Conservation (phyloP, 805 yeast genomes). For the Candida tibetensis region DNA sequence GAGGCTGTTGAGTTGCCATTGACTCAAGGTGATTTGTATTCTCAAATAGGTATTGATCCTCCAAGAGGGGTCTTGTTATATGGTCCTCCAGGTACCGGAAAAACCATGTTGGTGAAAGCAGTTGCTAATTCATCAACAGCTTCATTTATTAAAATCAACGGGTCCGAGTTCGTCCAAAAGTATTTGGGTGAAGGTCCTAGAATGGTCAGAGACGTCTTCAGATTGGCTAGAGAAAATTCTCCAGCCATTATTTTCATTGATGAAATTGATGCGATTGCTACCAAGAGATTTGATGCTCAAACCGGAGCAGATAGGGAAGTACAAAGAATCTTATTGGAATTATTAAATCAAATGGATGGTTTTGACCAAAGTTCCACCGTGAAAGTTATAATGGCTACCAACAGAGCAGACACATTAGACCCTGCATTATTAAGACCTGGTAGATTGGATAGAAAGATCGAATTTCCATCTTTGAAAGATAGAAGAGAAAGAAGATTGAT, state of each 20-base stretch:
- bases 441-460: constrained; percentile 95
- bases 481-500: constrained; percentile 97
- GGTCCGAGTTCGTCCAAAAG: constrained; percentile 97
- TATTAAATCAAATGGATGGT: constrained; percentile 98
- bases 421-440: constrained; percentile 99
- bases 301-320: constrained; percentile 99
- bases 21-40: constrained; percentile 91
- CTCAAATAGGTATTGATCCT: constrained; percentile 98
- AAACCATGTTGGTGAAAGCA: constrained; percentile 98
- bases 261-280: constrained; percentile 98
- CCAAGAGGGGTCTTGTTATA: constrained; percentile 96
- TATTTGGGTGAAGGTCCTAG: constrained; percentile 99
- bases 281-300: constrained; percentile 98
- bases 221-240: constrained; percentile 95
- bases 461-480: constrained; percentile 93
- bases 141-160: constrained; percentile 92
- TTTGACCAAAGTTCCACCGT: constrained; percentile 94
- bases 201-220: constrained; percentile 97
- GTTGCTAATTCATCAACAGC: constrained; percentile 97
- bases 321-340: constrained; percentile 93
- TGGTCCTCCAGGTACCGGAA: constrained; percentile 99
- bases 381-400: constrained; percentile 98
- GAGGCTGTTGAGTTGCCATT: constrained; percentile 98
- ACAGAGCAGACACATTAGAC: constrained; percentile 95
- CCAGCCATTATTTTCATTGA: constrained; percentile 97